Percentiles rank a stretch among this genome's conserved stretches.
Evolutionary conservation across 225 moss, liverwort and hornwort species (phyloP).

Genomic region (Polytrichum formosum): DNA sequence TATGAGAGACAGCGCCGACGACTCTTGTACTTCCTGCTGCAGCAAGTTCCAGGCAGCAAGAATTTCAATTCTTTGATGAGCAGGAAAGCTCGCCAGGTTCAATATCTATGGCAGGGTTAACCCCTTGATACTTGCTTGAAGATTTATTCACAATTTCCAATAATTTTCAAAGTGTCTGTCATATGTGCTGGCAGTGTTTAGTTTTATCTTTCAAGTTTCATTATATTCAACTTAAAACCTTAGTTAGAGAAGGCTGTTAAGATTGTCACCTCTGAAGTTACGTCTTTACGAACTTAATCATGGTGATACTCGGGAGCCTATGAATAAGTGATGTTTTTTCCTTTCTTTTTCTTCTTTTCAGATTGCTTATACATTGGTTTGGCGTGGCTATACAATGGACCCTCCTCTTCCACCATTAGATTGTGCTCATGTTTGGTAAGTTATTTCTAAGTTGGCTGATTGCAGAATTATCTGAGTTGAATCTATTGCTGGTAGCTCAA

Average conservation of each 20-base stretch:
- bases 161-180: conserved; percentile 3
- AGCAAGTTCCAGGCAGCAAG: conserved; percentile 92
- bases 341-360: conserved; percentile 13
- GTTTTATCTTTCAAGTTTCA: too few relatives aligned
- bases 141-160: background rate
- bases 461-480: too few relatives aligned
- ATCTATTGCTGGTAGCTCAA: too few relatives aligned
- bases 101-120: conserved; percentile 8
- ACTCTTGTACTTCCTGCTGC: conserved; percentile 84
- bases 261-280: background rate
- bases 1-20: conserved; percentile 90
- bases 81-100: conserved; percentile 89
- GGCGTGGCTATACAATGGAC: conserved; percentile 87
- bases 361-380: conserved; percentile 81
- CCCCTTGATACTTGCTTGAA: background rate
- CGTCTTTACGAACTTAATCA: background rate
- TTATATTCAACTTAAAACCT: too few relatives aligned
- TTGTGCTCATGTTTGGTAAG: conserved; percentile 88
- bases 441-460: background rate
- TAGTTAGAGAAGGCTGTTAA: too few relatives aligned
- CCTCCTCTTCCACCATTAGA: conserved; percentile 95
- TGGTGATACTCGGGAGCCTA: background rate
- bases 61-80: conserved; percentile 86
- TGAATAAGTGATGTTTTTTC: background rate
- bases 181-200: background rate